Evolutionary conservation across 495 filamentous ascomycete species (phyloP).

Genomic region (Tuber indicum): DNA sequence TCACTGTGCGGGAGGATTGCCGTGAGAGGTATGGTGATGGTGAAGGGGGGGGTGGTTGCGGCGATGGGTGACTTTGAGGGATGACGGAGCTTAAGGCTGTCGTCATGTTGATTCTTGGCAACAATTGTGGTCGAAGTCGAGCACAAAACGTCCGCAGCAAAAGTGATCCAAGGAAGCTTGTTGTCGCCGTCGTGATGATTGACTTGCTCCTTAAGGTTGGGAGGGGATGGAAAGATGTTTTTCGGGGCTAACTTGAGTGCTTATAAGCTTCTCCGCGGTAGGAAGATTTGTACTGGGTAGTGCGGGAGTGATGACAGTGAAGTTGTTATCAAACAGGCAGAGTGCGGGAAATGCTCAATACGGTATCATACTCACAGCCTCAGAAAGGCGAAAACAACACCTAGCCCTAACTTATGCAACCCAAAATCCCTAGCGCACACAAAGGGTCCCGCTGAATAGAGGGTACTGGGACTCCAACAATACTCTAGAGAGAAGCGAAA

Average conservation of each 20-base stretch:
- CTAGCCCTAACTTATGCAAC: neutral
- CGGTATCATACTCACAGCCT: neutral
- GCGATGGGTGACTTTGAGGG: neutral
- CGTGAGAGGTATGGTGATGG: constrained; percentile 17
- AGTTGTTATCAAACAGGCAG: neutral
- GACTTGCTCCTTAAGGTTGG: neutral
- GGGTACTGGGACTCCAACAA: neutral
- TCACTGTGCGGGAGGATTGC: constrained; percentile 26
- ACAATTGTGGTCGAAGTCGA: neutral
- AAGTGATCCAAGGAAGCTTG: neutral
- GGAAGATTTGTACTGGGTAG: neutral
- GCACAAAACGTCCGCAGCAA: neutral
- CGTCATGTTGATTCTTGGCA: neutral
- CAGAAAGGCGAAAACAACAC: neutral
- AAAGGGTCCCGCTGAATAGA: neutral
- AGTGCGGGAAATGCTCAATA: neutral
- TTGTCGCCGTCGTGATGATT: neutral
- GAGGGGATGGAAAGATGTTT: neutral
- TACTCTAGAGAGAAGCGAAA: neutral
- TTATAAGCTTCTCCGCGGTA: neutral
- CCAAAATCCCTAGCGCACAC: neutral
- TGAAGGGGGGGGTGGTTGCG: constrained; percentile 6
- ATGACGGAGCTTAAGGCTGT: neutral
- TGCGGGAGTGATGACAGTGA: neutral
- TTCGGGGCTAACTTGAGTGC: neutral